Conservation (phyloP, 805 yeast genomes). For the Scheffersomyces spartinae region DNA sequence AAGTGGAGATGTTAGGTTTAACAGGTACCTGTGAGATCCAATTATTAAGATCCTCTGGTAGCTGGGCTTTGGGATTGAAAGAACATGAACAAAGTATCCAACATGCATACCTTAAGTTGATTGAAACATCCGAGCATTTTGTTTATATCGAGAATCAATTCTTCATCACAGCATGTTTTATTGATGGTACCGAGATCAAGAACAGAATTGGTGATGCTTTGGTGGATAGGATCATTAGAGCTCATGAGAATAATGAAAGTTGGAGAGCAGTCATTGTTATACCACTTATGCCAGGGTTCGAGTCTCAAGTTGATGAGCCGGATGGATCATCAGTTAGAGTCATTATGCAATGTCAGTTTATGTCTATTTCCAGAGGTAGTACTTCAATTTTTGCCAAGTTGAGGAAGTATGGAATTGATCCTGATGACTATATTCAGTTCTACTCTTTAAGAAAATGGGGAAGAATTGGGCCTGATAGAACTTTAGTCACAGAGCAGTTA, state of each 20-base stretch:
- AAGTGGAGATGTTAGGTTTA: conserved; percentile 46
- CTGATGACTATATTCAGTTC: conserved; percentile 85
- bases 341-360: conserved; percentile 92
- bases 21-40: conserved; percentile 90
- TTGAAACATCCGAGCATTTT: conserved; percentile 86
- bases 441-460: conserved; percentile 95
- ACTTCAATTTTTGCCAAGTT: conserved; percentile 80
- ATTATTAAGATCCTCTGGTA: conserved; percentile 75
- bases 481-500: conserved; percentile 77
- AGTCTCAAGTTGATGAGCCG: conserved; percentile 81
- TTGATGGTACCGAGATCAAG: conserved; percentile 73
- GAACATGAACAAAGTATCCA: conserved; percentile 84
- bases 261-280: conserved; percentile 92
- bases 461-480: conserved; percentile 63
- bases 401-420: conserved; percentile 68
- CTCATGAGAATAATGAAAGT: conserved; percentile 58
- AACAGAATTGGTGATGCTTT: conserved; percentile 93
- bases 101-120: conserved; percentile 80
- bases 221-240: conserved; percentile 90
- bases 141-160: conserved; percentile 94
- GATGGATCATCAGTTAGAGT: conserved; percentile 94
- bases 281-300: conserved; percentile 97
- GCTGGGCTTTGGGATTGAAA: conserved; percentile 87
- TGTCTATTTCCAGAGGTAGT: conserved; percentile 85
- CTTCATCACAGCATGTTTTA: conserved; percentile 78